Base-by-base conservation (phyloP, 768 basidiomycete species). In the Rubroboletus pulcherrimus region DNA sequence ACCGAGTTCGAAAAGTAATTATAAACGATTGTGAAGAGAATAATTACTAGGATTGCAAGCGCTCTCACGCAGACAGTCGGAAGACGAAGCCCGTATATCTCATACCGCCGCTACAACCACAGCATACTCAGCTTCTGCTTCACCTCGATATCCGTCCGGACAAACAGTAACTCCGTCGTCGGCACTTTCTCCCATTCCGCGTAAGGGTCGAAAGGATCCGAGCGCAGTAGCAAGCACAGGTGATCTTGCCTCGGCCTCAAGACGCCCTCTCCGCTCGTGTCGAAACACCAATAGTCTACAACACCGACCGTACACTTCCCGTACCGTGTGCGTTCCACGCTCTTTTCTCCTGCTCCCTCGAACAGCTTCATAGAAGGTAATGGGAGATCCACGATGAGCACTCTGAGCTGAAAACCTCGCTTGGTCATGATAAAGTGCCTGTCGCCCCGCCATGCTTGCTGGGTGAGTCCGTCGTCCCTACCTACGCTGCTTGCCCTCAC, bases 241-340 rank as follows among this genome's bases (percentile, higher is more conserved):
- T 71, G 68, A 34, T 71, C 63, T 42, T 67, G 67, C 47, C 46
- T 41, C 0, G 65, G 63, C 21, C 30, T 56, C 57, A 69, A 50
- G 15, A 63, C 48, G 0, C 68, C 68, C 21, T 61, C 1, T 5
- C 68, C 68, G 19, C 52, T 70, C 15, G 63, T 56, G 47, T 71
- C 68, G 50, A 71, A 70, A 31, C 68, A 71, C 69, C 70, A 69
- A 29, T 70, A 71, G 30, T 69, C 63, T 6, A 69, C 68, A 3
- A 71, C 55, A 7, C 68, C 67, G 6, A 69, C 61, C 24, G 57
- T 60, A 19, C 70, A 69, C 26, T 43, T 61, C 11, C 58, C 55
- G 38, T 66, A 59, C 21, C 40, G 56, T 7, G 54, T 50, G 47
- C 60, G 58, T 38, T 71, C 63, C 11, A 31, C 30, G 10, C 34